Conservation (phyloP, 108 stramenopile species). For the Fistulifera pelliculosa region DNA sequence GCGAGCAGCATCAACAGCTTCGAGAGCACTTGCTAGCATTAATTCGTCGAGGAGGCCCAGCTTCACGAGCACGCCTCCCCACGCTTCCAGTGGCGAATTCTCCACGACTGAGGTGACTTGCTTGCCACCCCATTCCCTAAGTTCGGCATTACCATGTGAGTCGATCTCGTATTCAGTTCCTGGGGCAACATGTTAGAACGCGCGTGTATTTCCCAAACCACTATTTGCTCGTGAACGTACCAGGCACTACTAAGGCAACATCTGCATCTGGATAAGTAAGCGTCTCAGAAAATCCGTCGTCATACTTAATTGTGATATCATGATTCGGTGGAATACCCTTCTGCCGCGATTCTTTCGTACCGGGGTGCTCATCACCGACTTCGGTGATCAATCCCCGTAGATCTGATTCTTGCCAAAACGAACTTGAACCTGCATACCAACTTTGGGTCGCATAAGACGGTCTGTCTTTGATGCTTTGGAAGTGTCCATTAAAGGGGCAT, state of each 20-base stretch:
- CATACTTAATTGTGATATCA: constrained; percentile 55
- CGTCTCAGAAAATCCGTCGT: constrained; percentile 67
- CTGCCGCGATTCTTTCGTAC: background rate
- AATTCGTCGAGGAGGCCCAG: constrained; percentile 75
- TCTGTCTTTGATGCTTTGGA: background rate
- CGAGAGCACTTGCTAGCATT: constrained; percentile 44
- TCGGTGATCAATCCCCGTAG: constrained; percentile 53
- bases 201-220: background rate
- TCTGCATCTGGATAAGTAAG: constrained; percentile 69
- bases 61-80: constrained; percentile 58
- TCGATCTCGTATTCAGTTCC: constrained; percentile 37
- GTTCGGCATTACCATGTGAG: constrained; percentile 26
- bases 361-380: constrained; percentile 16
- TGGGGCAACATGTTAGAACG: constrained; percentile 2
- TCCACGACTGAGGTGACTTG: constrained; percentile 54
- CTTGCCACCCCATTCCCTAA: constrained; percentile 54
- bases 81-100: constrained; percentile 60
- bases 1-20: constrained; percentile 25
- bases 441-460: constrained; percentile 19
- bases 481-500: constrained; percentile 16
- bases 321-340: constrained; percentile 9
- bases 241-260: constrained; percentile 53
- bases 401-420: constrained; percentile 46
- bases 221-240: constrained; percentile 25
- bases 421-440: constrained; percentile 70